A percentile compares a stretch with the other conserved stretches of the same genome.
phyloP scores from a whole-genome alignment of 257 asterid species.

The Solanum sejunctum region DNA sequence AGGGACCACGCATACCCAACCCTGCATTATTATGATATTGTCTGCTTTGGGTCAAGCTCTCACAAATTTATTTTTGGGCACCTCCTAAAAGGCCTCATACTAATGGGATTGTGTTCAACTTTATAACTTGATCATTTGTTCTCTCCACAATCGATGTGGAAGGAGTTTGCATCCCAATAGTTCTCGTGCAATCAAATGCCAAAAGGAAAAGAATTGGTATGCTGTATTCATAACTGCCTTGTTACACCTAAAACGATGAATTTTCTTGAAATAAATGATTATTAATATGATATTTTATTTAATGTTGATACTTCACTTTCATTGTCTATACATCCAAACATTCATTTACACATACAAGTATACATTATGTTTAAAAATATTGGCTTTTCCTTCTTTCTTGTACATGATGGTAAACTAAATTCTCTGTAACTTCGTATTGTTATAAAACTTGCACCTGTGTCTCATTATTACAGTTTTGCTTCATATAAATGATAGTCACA shows the following conservation, averaged over 20 bases:
- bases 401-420: neutral
- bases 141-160: no score
- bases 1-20: no score
- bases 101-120: no score
- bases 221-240: neutral
- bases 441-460: neutral
- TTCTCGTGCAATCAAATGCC: constrained; percentile 8
- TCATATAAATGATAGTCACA: neutral
- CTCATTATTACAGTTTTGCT: neutral
- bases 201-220: constrained; percentile 20
- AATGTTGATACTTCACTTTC: neutral
- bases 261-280: neutral
- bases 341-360: neutral
- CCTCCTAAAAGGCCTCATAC: no score
- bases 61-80: no score
- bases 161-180: no score
- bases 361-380: neutral
- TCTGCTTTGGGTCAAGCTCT: no score
- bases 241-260: neutral
- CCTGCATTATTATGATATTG: no score
- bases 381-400: neutral
- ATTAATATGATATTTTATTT: neutral
- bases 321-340: neutral
- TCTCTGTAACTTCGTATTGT: neutral
- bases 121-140: no score